phyloP scores from a whole-genome alignment of 163 green algal genomes.

The Volvox carteri region DNA sequence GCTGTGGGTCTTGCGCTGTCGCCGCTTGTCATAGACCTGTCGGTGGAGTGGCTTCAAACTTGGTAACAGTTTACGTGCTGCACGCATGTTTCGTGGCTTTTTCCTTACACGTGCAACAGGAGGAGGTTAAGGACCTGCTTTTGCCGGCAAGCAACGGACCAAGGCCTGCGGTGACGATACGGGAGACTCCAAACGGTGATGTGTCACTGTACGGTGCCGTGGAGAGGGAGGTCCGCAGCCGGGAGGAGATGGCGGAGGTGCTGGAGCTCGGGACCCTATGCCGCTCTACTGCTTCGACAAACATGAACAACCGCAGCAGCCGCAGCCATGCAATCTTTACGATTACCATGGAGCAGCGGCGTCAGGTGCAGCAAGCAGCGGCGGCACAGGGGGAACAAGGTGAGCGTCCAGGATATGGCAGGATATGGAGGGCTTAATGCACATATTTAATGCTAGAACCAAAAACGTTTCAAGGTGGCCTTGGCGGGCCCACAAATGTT shows the following conservation, averaged over 20 bases:
- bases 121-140: conserved; percentile 95
- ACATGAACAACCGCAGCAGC: conserved; percentile 94
- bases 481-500: too few species aligned
- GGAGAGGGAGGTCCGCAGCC: conserved; percentile 81
- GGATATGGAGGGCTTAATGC: too few species aligned
- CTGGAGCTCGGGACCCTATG: conserved; percentile 78
- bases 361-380: conserved; percentile 53
- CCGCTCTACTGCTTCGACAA: conserved; percentile 89
- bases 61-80: too few species aligned
- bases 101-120: too few species aligned
- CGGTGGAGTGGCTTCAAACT: too few species aligned
- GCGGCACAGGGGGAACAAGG: conserved; percentile 54
- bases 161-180: conserved; percentile 80
- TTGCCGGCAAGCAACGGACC: conserved; percentile 45
- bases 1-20: neutral
- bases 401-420: too few species aligned
- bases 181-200: conserved; percentile 84
- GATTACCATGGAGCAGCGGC: conserved; percentile 94
- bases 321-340: conserved; percentile 97
- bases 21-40: too few species aligned
- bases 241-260: conserved; percentile 80
- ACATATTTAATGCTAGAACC: too few species aligned
- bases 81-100: too few species aligned
- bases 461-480: too few species aligned
- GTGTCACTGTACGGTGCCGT: conserved; percentile 89